These are phyloP conservation scores for Boletus pseudopeckii DNA, from an alignment of 768 basidiomycete species.

Conservation along the genomic window DNA sequence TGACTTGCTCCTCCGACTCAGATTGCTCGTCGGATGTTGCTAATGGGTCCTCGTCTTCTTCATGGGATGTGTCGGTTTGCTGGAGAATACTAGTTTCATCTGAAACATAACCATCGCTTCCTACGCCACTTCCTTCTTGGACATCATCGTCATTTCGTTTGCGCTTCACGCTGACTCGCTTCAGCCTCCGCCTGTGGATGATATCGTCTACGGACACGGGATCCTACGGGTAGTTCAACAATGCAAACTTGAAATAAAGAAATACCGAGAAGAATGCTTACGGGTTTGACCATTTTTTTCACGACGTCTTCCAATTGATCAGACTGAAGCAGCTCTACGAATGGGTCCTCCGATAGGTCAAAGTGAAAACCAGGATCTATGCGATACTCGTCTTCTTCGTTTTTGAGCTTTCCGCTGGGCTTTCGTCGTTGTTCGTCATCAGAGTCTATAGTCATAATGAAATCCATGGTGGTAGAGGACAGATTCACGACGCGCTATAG, in stretches of 20 bases:
- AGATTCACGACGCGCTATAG: not conserved
- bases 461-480: constrained; percentile 42
- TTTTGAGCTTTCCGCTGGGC: constrained; percentile 20
- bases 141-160: constrained; percentile 46
- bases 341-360: constrained; percentile 71
- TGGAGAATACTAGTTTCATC: constrained; percentile 8
- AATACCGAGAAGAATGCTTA: constrained; percentile 31
- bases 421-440: constrained; percentile 54
- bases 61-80: constrained; percentile 29
- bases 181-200: constrained; percentile 65
- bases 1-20: constrained; percentile 25
- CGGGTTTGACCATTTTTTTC: constrained; percentile 60
- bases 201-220: constrained; percentile 92
- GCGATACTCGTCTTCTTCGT: constrained; percentile 50
- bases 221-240: constrained; percentile 39
- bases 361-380: constrained; percentile 85
- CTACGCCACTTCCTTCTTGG: constrained; percentile 37
- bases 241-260: not conserved
- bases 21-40: constrained; percentile 32
- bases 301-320: constrained; percentile 52
- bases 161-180: constrained; percentile 49
- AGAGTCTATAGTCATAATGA: constrained; percentile 82
- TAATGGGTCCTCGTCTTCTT: constrained; percentile 33
- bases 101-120: constrained; percentile 10
- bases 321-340: constrained; percentile 49